Evolutionary conservation across 768 basidiomycete species (phyloP), one percentile per base, ranked within the genome.

Genomic region (Auricularia sp.): DNA sequence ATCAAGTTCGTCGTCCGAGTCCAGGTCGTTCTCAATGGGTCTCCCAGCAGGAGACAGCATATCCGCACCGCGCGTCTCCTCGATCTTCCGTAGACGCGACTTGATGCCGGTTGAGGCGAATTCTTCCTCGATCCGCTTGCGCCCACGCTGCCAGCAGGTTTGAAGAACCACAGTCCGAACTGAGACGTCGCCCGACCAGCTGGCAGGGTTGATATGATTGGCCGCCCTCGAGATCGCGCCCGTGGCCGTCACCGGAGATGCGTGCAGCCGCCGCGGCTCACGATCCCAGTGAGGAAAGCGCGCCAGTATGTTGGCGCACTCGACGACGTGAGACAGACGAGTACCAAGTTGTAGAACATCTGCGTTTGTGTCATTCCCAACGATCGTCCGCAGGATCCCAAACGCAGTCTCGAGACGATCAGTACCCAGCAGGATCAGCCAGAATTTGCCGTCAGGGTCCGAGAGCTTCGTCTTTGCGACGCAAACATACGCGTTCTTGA

Each of bases 401-500:
- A 77, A 79, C 0, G 75, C 61, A 7, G 65, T 67, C 64, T 79
- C 76, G 1, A 77, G 69, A 0, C 74, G 69, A 65, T 80, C 74
- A 0, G 77, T 80, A n/a, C 78, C 77, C 1, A 79, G 65, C 0
- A 77, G 70, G 7, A 76, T 74, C 2, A 78, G 39, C 61, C 65
- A 78, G 63, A 79, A 77, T 44, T 69, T 34, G 0, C 69, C 68
- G 56, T 73, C 64, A 0, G 75, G 74, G 61, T 72, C 61, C 59
- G 78, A 72, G 3, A 73, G 65, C 54, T 78, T 77, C 16, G 71
- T 66, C 64, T 78, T 79, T 1, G 73, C 76, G 21, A 78, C 71
- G 61, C 77, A 78, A 60, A 77, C 77, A 58, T 66, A 77, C 0
- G 64, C 70, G 63, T 78, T 78, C 68, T 77, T 79, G 64, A 78